Percentiles rank a stretch among this genome's conserved stretches.
Conservation (phyloP, 768 basidiomycete species). For the Boletus sp. region DNA sequence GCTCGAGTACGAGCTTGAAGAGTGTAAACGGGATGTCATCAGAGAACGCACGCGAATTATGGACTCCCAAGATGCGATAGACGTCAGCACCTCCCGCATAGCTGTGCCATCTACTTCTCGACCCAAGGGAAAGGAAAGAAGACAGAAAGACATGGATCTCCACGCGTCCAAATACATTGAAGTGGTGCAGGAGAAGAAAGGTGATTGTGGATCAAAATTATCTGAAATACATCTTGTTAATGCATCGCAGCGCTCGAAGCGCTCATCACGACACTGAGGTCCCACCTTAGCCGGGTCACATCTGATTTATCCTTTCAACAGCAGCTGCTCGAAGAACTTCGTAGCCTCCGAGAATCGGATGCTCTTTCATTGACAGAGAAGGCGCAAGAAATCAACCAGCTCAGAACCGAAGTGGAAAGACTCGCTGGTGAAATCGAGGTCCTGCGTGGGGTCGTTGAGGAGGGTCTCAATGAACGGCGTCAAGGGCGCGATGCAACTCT, state of each 20-base stretch:
- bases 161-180: constrained; percentile 59
- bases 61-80: constrained; percentile 46
- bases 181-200: constrained; percentile 86
- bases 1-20: constrained; percentile 82
- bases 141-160: constrained; percentile 35
- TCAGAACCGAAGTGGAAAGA: constrained; percentile 74
- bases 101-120: constrained; percentile 21
- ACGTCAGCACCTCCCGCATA: constrained; percentile 15
- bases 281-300: constrained; percentile 75
- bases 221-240: constrained; percentile 5
- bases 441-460: constrained; percentile 82
- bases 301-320: constrained; percentile 77
- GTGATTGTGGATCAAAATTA: constrained; percentile 39
- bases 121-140: constrained; percentile 28
- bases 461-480: constrained; percentile 74
- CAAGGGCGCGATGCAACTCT: constrained; percentile 43
- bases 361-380: constrained; percentile 54
- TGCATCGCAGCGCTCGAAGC: constrained; percentile 67
- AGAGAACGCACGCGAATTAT: constrained; percentile 63
- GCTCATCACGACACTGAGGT: constrained; percentile 66
- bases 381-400: constrained; percentile 59
- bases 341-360: constrained; percentile 61
- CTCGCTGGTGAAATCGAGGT: constrained; percentile 85
- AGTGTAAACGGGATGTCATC: constrained; percentile 74
- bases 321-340: constrained; percentile 62